Percentiles rank a stretch among this genome's conserved stretches.
These are phyloP conservation scores for Elsinoe fawcettii DNA, from an alignment of 2,329 filamentous ascomycete species.

Conservation along the genomic window DNA sequence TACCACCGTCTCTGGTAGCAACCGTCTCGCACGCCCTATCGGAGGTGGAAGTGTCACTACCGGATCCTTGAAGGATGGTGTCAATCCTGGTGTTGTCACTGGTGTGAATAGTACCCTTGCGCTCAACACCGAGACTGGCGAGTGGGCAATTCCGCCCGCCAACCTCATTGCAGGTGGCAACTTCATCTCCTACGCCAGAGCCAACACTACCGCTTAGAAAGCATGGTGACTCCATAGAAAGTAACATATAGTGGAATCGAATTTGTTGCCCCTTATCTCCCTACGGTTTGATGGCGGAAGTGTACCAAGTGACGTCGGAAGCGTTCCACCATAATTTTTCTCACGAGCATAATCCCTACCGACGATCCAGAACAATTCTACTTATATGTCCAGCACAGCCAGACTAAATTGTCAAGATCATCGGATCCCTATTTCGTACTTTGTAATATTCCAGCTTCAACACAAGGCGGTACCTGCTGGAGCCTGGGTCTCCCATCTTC, in stretches of 20 bases:
- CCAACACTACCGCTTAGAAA: conserved; percentile 5
- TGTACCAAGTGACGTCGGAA: background rate
- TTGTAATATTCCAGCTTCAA: no score
- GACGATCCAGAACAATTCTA: no score
- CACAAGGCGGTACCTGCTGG: no score
- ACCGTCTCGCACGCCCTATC: conserved; percentile 45
- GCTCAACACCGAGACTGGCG: conserved; percentile 29
- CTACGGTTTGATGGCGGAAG: background rate
- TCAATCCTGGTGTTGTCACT: background rate
- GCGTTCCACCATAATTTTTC: background rate
- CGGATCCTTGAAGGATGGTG: conserved; percentile 45
- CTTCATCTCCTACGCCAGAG: conserved; percentile 1
- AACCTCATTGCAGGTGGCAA: conserved; percentile 9
- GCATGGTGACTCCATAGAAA: background rate
- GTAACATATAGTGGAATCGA: background rate
- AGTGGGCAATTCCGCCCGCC: conserved; percentile 16
- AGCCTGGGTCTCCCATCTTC: no score
- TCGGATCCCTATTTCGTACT: no score
- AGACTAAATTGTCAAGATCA: no score
- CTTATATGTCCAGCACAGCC: no score
- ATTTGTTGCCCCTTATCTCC: background rate
- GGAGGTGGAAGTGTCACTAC: conserved; percentile 44
- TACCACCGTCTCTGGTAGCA: conserved; percentile 53
- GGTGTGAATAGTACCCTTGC: conserved; percentile 28
- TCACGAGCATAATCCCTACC: background rate